Conservation (phyloP, 2,329 filamentous ascomycete genomes). For the Cladosporium oxysporum region DNA sequence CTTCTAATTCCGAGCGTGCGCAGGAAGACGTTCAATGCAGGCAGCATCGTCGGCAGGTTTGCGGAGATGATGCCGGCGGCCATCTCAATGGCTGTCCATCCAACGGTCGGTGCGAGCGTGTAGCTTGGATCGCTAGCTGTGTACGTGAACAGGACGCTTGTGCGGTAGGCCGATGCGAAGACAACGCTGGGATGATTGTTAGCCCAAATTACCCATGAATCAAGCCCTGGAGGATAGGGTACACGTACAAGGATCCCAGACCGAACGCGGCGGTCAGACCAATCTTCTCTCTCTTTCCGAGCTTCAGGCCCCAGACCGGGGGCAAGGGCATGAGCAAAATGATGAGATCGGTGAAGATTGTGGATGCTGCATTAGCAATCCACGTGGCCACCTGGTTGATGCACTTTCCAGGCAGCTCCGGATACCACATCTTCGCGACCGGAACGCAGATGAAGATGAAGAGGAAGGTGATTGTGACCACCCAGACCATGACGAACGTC, state of each 20-base stretch:
- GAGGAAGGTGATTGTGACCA: slow-evolving; percentile 36
- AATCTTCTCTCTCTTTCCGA: slow-evolving; percentile 11
- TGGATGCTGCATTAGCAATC: slow-evolving; percentile 30
- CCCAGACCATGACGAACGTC: slow-evolving; percentile 36
- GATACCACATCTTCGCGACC: slow-evolving; percentile 45
- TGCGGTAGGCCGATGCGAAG: slow-evolving; percentile 15
- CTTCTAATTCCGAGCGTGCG: slow-evolving; percentile 5
- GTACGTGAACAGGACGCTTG: slow-evolving; percentile 18
- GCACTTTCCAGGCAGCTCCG: slow-evolving; percentile 38
- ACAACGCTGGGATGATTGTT: slow-evolving; percentile 2
- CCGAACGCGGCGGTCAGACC: slow-evolving; percentile 17
- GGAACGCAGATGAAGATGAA: slow-evolving; percentile 47
- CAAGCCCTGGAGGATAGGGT: neutral
- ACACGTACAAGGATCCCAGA: slow-evolving; percentile 17
- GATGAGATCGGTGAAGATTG: slow-evolving; percentile 14
- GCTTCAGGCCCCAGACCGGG: slow-evolving; percentile 2
- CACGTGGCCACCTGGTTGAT: slow-evolving; percentile 44
- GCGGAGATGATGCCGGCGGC: slow-evolving; percentile 18
- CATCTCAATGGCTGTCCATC: slow-evolving; percentile 19
- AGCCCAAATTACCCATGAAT: neutral
- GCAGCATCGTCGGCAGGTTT: slow-evolving; percentile 16
- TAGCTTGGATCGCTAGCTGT: slow-evolving; percentile 13
- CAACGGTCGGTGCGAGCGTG: slow-evolving; percentile 13
- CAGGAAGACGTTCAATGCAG: slow-evolving; percentile 14
- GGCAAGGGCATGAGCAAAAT: slow-evolving; percentile 10